A percentile compares a stretch with the other conserved stretches of the same genome.
Conservation (phyloP, 2,329 filamentous ascomycete genomes). For the Colletotrichum acutatum region DNA sequence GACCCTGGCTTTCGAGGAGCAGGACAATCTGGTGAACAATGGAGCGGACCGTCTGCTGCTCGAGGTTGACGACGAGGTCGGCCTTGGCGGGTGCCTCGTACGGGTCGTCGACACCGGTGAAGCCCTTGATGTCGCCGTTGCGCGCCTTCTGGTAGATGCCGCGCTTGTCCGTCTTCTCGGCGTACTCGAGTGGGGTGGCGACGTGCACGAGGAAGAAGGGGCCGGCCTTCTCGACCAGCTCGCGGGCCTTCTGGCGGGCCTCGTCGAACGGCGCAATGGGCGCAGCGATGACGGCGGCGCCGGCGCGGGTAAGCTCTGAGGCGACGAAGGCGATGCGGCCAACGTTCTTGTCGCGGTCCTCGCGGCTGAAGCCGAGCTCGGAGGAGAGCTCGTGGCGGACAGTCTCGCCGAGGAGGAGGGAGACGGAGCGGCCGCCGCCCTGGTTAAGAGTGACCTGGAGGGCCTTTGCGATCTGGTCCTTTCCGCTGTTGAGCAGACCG, state of each 20-base stretch:
- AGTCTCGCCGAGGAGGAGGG: conserved; percentile 93
- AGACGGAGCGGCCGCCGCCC: conserved; percentile 94
- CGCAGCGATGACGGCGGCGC: conserved; percentile 93
- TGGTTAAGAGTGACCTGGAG: conserved; percentile 98
- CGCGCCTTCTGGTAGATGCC: conserved; percentile 89
- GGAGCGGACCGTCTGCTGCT: conserved; percentile 88
- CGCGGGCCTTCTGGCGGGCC: conserved; percentile 80
- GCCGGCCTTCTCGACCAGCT: conserved; percentile 87
- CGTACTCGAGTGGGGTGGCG: conserved; percentile 89
- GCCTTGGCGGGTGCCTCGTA: conserved; percentile 88
- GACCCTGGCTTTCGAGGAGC: conserved; percentile 87
- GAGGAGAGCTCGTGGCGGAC: conserved; percentile 93
- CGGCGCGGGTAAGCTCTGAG: conserved; percentile 90
- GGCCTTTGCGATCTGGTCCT: conserved; percentile 95
- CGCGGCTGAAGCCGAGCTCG: conserved; percentile 92
- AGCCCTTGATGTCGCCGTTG: conserved; percentile 93
- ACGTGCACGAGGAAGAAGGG: conserved; percentile 97
- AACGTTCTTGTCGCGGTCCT: conserved; percentile 95
- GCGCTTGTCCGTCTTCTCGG: conserved; percentile 93
- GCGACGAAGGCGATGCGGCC: conserved; percentile 96
- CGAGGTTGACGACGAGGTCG: conserved; percentile 84
- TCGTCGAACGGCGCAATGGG: conserved; percentile 94
- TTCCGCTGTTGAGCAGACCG: conserved; percentile 95
- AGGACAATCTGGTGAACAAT: conserved; percentile 98
- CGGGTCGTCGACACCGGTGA: conserved; percentile 97